Conservation (phyloP, 345 rosid species). For the Citrus sinensis region DVS_A1.0 CM039163.1:509501-510000, state of each 20-base stretch:
- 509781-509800: slow-evolving; percentile 65
- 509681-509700: slow-evolving; percentile 89
- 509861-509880: too few species aligned
- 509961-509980: slow-evolving; percentile 90
- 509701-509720: slow-evolving; percentile 86
- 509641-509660: neutral
- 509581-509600: slow-evolving; percentile 77
- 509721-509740: slow-evolving; percentile 69
- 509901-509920: neutral
- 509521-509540: slow-evolving; percentile 73
- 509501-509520: slow-evolving; percentile 89
- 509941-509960: slow-evolving; percentile 72
- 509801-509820: slow-evolving; percentile 80
- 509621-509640: neutral
- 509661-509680: neutral
- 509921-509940: slow-evolving; percentile 26
- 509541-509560: slow-evolving; percentile 87
- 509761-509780: slow-evolving; percentile 91
- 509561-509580: slow-evolving; percentile 96
- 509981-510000: slow-evolving; percentile 93
- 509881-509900: neutral
- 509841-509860: too few species aligned
- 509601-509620: slow-evolving; percentile 61
- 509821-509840: slow-evolving; percentile 14
- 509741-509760: slow-evolving; percentile 80